Evolutionary conservation across 495 filamentous ascomycete species (phyloP).

Genomic region (Aspergillus sparsus): DNA sequence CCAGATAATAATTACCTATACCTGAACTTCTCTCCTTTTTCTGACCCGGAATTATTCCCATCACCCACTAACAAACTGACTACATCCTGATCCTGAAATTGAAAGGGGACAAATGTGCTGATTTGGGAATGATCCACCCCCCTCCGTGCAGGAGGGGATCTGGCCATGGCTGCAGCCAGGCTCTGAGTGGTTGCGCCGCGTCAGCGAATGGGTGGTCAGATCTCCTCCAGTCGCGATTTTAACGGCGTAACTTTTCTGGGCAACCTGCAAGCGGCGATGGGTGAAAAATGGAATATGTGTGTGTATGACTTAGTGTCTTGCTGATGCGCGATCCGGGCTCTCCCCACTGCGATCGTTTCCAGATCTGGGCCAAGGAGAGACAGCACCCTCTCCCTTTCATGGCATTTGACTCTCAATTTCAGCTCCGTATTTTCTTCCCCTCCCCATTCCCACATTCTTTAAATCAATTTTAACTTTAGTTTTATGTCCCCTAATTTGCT

Average conservation of each 20-base stretch:
- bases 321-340: constrained; percentile 27
- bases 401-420: too few species aligned
- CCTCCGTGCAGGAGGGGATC: constrained; percentile 17
- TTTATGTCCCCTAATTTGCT: too few species aligned
- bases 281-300: neutral
- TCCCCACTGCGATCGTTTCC: constrained; percentile 27
- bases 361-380: constrained; percentile 26
- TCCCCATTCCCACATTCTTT: too few species aligned
- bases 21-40: neutral
- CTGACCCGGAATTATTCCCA: neutral
- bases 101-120: constrained; percentile 7
- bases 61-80: neutral
- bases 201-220: constrained; percentile 23
- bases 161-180: constrained; percentile 25
- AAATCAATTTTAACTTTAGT: too few species aligned
- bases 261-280: constrained; percentile 21
- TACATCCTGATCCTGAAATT: neutral
- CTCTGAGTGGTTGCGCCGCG: constrained; percentile 20
- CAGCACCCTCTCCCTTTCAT: constrained; percentile 1
- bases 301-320: constrained; percentile 9
- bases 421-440: too few species aligned
- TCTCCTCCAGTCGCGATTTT: constrained; percentile 24
- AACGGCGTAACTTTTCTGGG: constrained; percentile 22
- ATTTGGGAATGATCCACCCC: constrained; percentile 1
- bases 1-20: neutral